Evolutionary conservation across 441 rosid species (phyloP).

Genomic region (Lepidium campestre): DNA sequence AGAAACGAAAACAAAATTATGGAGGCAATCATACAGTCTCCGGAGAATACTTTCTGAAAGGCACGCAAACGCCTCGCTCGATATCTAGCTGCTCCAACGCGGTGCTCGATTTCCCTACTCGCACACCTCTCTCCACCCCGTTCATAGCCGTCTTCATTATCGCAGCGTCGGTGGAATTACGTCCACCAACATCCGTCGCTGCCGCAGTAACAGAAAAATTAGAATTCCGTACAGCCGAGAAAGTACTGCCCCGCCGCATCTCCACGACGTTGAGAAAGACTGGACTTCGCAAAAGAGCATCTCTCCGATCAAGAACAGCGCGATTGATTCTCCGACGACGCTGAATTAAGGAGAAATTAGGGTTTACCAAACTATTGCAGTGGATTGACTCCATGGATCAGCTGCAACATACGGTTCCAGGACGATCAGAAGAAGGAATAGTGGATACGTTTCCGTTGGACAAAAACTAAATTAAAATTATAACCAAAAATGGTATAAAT

Average conservation of each 20-base stretch:
- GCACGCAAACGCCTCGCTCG: conserved; percentile 93
- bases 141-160: conserved; percentile 12
- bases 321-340: neutral
- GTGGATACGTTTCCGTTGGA: conserved; percentile 23
- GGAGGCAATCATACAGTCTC: conserved; percentile 59
- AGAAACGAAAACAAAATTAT: neutral
- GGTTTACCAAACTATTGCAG: conserved; percentile 26
- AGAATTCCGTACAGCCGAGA: conserved; percentile 17
- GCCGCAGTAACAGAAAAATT: conserved; percentile 17
- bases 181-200: conserved; percentile 13
- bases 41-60: conserved; percentile 94
- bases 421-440: neutral
- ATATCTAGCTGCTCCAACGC: conserved; percentile 88
- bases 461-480: neutral
- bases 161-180: conserved; percentile 9
- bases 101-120: conserved; percentile 40
- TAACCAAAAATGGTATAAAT: conserved; percentile 4
- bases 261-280: neutral
- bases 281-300: neutral
- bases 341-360: conserved; percentile 8
- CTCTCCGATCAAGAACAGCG: neutral
- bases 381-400: conserved; percentile 37
- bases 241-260: conserved; percentile 16
- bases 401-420: neutral
- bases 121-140: conserved; percentile 7